Conservation (phyloP, 371 early-diverging fungal species). For the Vairimorpha apis region DNA sequence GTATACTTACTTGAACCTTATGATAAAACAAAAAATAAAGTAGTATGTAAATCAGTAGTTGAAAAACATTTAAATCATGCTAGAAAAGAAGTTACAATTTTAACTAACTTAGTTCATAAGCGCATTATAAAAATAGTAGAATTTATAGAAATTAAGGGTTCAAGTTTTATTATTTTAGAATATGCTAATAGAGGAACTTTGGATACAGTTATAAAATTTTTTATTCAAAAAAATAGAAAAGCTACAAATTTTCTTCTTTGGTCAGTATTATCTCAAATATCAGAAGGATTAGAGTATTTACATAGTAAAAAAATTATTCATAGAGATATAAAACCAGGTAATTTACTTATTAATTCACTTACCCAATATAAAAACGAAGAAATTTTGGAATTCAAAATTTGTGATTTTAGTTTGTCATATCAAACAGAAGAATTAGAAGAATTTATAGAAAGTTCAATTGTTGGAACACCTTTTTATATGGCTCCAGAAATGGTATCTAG, state of each 20-base stretch:
- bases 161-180: constrained; percentile 75
- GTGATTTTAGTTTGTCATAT: constrained; percentile 59
- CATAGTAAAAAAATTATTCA: constrained; percentile 88
- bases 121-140: constrained; percentile 80
- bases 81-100: constrained; percentile 75
- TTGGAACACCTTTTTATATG: constrained; percentile 59
- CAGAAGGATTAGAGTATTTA: constrained; percentile 80
- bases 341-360: constrained; percentile 75
- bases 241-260: constrained; percentile 72
- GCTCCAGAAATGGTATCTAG: constrained; percentile 60
- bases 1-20: constrained; percentile 47
- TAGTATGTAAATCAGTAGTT: constrained; percentile 55
- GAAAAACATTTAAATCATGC: constrained; percentile 48
- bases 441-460: constrained; percentile 11
- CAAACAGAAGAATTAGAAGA: not conserved
- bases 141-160: constrained; percentile 66
- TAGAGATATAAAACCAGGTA: constrained; percentile 88
- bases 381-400: constrained; percentile 58
- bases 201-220: constrained; percentile 69
- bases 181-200: constrained; percentile 76
- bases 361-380: constrained; percentile 52
- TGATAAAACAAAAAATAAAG: constrained; percentile 1
- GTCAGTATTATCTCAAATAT: constrained; percentile 72
- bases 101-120: constrained; percentile 77
- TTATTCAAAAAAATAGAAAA: constrained; percentile 67